phyloP scores from a whole-genome alignment of 805 yeast species.

The Zygoascus ofunaensis region DNA sequence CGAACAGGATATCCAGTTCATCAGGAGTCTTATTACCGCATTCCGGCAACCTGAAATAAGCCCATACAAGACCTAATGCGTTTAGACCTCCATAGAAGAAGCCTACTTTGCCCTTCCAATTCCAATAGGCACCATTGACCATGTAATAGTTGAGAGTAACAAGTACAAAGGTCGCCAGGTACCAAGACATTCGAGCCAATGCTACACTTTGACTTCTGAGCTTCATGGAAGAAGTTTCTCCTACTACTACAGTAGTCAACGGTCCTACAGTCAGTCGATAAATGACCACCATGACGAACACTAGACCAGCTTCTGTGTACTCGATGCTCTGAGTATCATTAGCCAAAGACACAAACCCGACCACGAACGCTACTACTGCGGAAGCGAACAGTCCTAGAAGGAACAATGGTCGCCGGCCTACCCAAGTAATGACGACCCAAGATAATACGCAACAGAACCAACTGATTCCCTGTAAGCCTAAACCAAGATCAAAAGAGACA shows the following conservation, averaged over 20 bases:
- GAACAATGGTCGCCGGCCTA: conserved; percentile 20
- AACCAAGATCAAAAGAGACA: conserved; percentile 36
- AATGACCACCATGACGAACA: conserved; percentile 34
- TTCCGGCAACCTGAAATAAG: conserved; percentile 48
- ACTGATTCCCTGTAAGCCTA: conserved; percentile 40
- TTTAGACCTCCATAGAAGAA: conserved; percentile 18
- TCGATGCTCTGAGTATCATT: conserved; percentile 14
- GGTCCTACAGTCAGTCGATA: conserved; percentile 40
- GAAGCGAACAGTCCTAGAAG: conserved; percentile 31
- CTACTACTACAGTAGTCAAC: conserved; percentile 32
- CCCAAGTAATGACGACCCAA: conserved; percentile 15
- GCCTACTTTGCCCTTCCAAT: conserved; percentile 41
- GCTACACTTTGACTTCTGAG: conserved; percentile 36
- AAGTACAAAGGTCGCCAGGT: conserved; percentile 16
- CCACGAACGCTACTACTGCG: conserved; percentile 33
- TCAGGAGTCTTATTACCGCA: conserved; percentile 48
- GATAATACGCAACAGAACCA: conserved; percentile 34
- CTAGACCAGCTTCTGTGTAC: conserved; percentile 34
- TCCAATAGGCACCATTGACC: conserved; percentile 38
- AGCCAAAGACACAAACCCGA: conserved; percentile 36
- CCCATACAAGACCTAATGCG: conserved; percentile 30
- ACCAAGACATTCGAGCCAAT: conserved; percentile 30
- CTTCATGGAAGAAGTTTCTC: conserved; percentile 36
- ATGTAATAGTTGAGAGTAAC: conserved; percentile 33
- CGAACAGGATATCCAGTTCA: conserved; percentile 48